Base-by-base conservation (phyloP, 2,329 filamentous ascomycete genomes). In the Lecanicillium sp. region DNA sequence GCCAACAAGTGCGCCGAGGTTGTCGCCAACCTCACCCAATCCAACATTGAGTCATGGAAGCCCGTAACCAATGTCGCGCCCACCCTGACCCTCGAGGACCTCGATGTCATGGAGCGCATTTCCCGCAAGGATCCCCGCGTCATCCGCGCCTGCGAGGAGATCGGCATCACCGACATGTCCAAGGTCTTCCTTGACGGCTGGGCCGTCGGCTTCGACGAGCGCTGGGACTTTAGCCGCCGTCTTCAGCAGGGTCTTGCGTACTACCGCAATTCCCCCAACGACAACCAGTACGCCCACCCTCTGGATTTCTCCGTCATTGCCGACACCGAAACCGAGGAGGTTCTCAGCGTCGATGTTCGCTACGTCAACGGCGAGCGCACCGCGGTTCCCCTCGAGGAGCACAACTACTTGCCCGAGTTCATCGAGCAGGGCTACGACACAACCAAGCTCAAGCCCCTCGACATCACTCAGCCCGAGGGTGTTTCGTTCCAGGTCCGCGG, bases 181-280 rank as follows among this genome's bases (percentile, higher is more conserved):
- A 89, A 90, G 67, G 84, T 91, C 29, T 90, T 86, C 66, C 85
- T 87, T 62, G 87, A 91, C 63, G 86, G 84, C 35, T 91, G 87
- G 87, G 89, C 87, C 2, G 90, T 91, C 64, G 87, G 87, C 26
- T 86, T 87, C 54, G 87, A 91, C 57, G 79, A 87, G 61, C 81
- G 87, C 41, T 90, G 88, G 64, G 86, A 86, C 43, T 86, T 72
- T 49, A 72, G 74, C 48, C 74, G 86, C 30, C 78, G 87, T 49
- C 75, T 90, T 8, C 87, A 91, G 66, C 87, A 91, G 68, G 87
- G 85, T 11, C 70, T 91, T 23, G 87, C 88, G 77, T 90, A 90
- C 68, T 90, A 89, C 61, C 79, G 87, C 32, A 84, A 83, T 29
- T 78, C 86, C 51, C 60, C 80, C 12, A 81, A 86, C 55, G 86